Conservation (phyloP, 306 rosid genomes). For the Rosa multiflora region DNA sequence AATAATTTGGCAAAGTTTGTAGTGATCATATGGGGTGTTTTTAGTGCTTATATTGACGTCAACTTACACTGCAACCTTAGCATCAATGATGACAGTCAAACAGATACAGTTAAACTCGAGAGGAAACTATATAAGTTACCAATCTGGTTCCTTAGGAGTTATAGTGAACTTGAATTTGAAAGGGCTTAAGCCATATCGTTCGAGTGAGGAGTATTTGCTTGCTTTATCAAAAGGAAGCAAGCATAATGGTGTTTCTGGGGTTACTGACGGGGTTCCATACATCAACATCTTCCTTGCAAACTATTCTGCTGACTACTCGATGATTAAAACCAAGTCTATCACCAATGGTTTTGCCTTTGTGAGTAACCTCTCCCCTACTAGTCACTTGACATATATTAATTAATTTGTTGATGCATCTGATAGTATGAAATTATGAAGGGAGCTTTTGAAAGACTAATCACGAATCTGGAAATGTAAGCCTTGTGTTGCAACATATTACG, state of each 20-base stretch:
- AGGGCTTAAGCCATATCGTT: background rate
- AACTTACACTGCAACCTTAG: conserved; percentile 21
- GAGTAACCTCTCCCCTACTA: conserved; percentile 9
- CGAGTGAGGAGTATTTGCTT: conserved; percentile 7
- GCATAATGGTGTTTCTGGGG: conserved; percentile 10
- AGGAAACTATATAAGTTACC: conserved; percentile 8
- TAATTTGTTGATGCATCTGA: background rate
- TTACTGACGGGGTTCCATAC: conserved; percentile 24
- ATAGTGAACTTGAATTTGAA: background rate
- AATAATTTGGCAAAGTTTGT: too few species aligned
- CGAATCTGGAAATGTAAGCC: background rate
- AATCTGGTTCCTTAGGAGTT: background rate
- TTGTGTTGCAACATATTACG: background rate
- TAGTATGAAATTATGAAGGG: background rate
- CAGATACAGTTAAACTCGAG: conserved; percentile 10
- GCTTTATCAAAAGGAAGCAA: conserved; percentile 29
- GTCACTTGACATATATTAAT: too few species aligned
- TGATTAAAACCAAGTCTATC: conserved; percentile 9
- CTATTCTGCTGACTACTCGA: background rate
- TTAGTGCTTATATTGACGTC: conserved; percentile 22
- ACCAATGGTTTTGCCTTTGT: conserved; percentile 38
- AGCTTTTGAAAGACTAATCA: background rate
- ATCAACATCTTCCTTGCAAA: conserved; percentile 27
- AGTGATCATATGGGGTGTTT: conserved; percentile 26
- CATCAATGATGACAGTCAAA: conserved; percentile 16